These are phyloP conservation scores for Teratosphaeria nubilosa DNA, from an alignment of 2,329 filamentous ascomycete species.

Conservation along the genomic window DNA sequence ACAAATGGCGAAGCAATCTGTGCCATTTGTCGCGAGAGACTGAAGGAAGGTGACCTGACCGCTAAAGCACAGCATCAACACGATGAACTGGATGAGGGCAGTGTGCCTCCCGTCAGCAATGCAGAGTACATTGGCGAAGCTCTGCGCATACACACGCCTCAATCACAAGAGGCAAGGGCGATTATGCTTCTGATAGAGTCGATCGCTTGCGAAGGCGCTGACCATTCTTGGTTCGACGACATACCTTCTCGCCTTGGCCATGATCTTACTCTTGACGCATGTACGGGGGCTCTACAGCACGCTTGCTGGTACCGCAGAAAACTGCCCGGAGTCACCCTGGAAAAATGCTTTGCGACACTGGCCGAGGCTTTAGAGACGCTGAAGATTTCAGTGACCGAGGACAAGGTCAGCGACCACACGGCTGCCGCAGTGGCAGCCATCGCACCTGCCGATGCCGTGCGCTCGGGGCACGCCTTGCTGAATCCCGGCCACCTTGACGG, in stretches of 20 bases:
- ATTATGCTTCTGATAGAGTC: neutral
- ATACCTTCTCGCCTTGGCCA: neutral
- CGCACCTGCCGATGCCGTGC: neutral
- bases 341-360: neutral
- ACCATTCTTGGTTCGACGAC: neutral
- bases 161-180: neutral
- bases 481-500: neutral
- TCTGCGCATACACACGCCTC: neutral
- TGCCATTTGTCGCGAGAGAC: neutral
- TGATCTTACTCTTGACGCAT: neutral
- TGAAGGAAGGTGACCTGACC: neutral
- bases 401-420: neutral
- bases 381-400: neutral
- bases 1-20: neutral
- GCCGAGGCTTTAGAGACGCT: neutral
- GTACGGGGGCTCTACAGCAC: neutral
- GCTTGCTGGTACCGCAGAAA: neutral
- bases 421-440: neutral
- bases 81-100: neutral
- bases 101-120: neutral
- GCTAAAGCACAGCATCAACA: neutral
- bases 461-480: neutral
- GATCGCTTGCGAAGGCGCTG: neutral
- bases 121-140: neutral
- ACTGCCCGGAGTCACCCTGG: neutral